phyloP scores from a whole-genome alignment of 2,329 filamentous ascomycete genomes.

The Aspergillus proliferans region DNA sequence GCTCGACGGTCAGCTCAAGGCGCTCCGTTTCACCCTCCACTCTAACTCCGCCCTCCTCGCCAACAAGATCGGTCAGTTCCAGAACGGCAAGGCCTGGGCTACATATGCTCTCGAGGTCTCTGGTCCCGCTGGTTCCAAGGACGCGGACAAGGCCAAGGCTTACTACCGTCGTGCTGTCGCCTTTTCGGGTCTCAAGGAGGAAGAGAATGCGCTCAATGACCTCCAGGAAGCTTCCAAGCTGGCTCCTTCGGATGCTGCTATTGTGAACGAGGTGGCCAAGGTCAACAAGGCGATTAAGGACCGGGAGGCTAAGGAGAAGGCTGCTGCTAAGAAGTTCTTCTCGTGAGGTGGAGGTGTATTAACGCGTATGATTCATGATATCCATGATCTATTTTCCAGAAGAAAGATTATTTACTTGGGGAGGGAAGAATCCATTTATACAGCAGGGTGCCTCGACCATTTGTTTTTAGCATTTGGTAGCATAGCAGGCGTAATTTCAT shows the following conservation, averaged over 20 bases:
- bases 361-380: constrained; percentile 21
- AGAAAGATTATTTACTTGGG: too few species aligned
- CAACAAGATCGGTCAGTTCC: constrained; percentile 69
- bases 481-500: too few species aligned
- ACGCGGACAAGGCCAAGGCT: constrained; percentile 79
- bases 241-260: constrained; percentile 66
- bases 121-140: constrained; percentile 56
- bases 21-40: constrained; percentile 78
- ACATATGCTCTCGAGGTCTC: constrained; percentile 63
- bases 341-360: constrained; percentile 29
- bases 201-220: constrained; percentile 70
- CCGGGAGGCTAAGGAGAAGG: constrained; percentile 80
- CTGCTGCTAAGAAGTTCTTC: constrained; percentile 89
- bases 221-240: constrained; percentile 70
- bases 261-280: constrained; percentile 66
- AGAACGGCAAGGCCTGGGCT: constrained; percentile 65
- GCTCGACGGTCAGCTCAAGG: constrained; percentile 59
- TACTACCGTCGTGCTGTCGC: constrained; percentile 77
- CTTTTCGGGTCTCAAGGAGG: constrained; percentile 70
- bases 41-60: constrained; percentile 82
- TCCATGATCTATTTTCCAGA: constrained; percentile 20
- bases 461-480: too few species aligned
- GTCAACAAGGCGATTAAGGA: constrained; percentile 72
- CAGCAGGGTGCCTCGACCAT: too few species aligned
- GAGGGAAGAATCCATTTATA: too few species aligned